Conservation (phyloP, 371 early-diverging fungal species). For the Capillidium rhysosporum region DNA sequence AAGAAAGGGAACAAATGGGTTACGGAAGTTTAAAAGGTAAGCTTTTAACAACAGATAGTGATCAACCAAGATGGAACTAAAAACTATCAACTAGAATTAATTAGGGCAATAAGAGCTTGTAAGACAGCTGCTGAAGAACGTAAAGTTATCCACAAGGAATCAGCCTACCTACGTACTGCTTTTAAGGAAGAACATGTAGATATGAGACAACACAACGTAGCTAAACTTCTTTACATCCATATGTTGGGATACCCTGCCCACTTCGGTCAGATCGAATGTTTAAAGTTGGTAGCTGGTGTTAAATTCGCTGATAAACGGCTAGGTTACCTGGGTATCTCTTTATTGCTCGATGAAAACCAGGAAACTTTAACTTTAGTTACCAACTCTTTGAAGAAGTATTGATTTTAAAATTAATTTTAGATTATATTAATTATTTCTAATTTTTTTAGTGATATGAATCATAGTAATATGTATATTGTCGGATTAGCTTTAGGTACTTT, state of each 20-base stretch:
- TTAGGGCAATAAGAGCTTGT: slow-evolving; percentile 84
- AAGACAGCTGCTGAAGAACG: slow-evolving; percentile 98
- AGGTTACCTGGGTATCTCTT: slow-evolving; percentile 92
- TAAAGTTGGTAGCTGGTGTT: slow-evolving; percentile 86
- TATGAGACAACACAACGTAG: slow-evolving; percentile 70
- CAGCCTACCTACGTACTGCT: slow-evolving; percentile 83
- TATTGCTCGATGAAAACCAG: slow-evolving; percentile 91
- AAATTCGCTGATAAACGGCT: slow-evolving; percentile 87
- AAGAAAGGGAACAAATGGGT: neutral
- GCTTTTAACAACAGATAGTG: too few species aligned
- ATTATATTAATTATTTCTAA: neutral
- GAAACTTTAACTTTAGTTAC: slow-evolving; percentile 89
- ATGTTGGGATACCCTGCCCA: slow-evolving; percentile 96
- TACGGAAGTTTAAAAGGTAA: slow-evolving; percentile 6
- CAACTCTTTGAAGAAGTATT: slow-evolving; percentile 93
- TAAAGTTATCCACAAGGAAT: slow-evolving; percentile 88
- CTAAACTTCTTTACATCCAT: slow-evolving; percentile 90
- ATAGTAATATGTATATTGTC: slow-evolving; percentile 81
- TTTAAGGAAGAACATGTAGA: slow-evolving; percentile 82
- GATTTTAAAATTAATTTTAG: too few species aligned
- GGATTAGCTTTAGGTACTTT: slow-evolving; percentile 90
- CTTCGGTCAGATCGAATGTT: slow-evolving; percentile 95
- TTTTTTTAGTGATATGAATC: slow-evolving; percentile 71
- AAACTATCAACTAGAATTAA: slow-evolving; percentile 48
- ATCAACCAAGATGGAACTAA: neutral